Conservation (phyloP, 345 rosid species). For the Gossypium arboreum region DNA sequence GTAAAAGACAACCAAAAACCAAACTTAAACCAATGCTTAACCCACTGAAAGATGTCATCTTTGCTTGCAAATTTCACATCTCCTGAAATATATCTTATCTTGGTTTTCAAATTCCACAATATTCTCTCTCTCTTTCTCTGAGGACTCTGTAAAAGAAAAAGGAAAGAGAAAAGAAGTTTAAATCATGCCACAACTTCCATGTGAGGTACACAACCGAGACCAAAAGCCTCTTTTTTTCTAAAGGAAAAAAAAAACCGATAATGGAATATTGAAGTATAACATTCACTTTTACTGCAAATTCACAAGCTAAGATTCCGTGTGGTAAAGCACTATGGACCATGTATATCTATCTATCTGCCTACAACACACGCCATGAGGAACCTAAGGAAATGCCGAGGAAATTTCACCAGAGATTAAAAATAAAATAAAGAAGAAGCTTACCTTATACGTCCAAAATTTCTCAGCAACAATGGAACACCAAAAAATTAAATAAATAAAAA, state of each 20-base stretch:
- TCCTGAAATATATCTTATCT: conserved; percentile 21
- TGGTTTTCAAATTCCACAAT: neutral
- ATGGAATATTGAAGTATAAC: neutral
- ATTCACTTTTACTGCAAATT: neutral
- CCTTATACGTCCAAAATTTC: conserved; percentile 13
- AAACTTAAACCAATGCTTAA: conserved; percentile 69
- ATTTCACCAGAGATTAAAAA: neutral
- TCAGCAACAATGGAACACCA: conserved; percentile 10
- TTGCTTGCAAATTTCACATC: conserved; percentile 41
- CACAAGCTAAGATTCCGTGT: conserved; percentile 18
- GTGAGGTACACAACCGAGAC: neutral
- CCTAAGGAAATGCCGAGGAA: conserved; percentile 15
- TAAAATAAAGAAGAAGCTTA: conserved; percentile 1
- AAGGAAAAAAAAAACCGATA: neutral
- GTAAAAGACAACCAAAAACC: conserved; percentile 64
- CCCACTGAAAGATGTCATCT: conserved; percentile 57
- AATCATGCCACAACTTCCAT: conserved; percentile 1
- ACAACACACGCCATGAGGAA: conserved; percentile 22
- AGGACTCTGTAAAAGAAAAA: neutral
- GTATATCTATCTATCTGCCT: conserved; percentile 16
- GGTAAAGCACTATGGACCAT: conserved; percentile 5
- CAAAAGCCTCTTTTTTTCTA: neutral
- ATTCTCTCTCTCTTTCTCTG: conserved; percentile 6
- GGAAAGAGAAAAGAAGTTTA: neutral
- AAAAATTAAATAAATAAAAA: neutral